Conservation (phyloP, 805 yeast species). For the Dipodascopsis uninucleata region DNA sequence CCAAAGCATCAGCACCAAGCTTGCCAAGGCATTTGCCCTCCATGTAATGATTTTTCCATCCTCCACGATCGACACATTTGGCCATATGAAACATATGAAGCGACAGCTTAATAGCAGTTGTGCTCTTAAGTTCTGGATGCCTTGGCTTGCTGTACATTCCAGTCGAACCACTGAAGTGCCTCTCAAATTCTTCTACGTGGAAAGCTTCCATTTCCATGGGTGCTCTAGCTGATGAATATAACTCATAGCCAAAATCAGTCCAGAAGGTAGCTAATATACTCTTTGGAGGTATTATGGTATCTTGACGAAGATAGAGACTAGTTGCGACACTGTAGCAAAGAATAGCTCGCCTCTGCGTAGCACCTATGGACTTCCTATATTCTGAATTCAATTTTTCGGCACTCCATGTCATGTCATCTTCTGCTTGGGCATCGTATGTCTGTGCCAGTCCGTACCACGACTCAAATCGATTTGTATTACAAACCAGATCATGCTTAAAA, state of each 20-base stretch:
- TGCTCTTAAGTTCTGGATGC: constrained; percentile 6
- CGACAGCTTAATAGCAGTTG: constrained; percentile 38
- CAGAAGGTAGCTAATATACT: constrained; percentile 47
- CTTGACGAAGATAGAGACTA: constrained; percentile 37
- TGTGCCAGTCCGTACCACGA: constrained; percentile 84
- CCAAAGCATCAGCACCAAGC: constrained; percentile 37
- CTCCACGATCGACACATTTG: constrained; percentile 41
- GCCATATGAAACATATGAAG: constrained; percentile 49
- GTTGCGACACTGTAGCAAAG: constrained; percentile 74
- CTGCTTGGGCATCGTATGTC: constrained; percentile 71
- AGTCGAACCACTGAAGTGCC: constrained; percentile 33
- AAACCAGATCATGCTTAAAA: constrained; percentile 62
- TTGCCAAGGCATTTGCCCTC: constrained; percentile 58
- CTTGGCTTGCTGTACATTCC: constrained; percentile 28
- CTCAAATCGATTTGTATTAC: constrained; percentile 67
- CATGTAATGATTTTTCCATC: constrained; percentile 63
- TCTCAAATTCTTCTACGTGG: constrained; percentile 47
- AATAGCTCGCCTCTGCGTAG: constrained; percentile 52
- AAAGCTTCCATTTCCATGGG: constrained; percentile 48
- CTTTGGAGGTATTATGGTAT: constrained; percentile 36
- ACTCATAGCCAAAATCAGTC: constrained; percentile 48
- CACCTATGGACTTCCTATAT: constrained; percentile 56
- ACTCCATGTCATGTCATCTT: constrained; percentile 89
- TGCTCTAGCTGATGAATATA: constrained; percentile 40
- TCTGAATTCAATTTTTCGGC: constrained; percentile 74